A percentile compares a stretch with the other conserved stretches of the same genome.
phyloP scores from a whole-genome alignment of 2,329 filamentous ascomycete species.

The Aspergillus fructus region DNA sequence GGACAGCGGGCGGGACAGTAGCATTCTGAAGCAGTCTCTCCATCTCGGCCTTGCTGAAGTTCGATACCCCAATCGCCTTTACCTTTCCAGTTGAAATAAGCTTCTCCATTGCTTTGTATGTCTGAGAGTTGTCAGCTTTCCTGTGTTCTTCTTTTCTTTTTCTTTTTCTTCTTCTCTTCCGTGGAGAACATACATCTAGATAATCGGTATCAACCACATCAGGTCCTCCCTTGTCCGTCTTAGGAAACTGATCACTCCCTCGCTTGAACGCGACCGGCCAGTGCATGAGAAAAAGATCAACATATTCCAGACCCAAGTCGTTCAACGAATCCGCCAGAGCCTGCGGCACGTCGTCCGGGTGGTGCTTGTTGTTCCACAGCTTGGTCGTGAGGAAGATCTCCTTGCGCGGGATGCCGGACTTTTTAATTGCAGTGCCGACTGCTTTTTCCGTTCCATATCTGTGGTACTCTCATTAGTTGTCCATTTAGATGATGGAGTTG shows the following conservation, averaged over 20 bases:
- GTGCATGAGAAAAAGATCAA: slow-evolving; percentile 71
- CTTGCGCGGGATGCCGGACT: slow-evolving; percentile 62
- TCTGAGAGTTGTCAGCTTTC: slow-evolving; percentile 30
- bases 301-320: slow-evolving; percentile 63
- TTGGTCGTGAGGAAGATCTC: slow-evolving; percentile 68
- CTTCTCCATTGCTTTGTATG: slow-evolving; percentile 53
- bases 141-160: too few relatives aligned
- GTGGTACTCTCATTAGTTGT: not conserved
- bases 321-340: slow-evolving; percentile 62
- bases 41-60: slow-evolving; percentile 51
- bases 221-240: slow-evolving; percentile 41
- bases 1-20: slow-evolving; percentile 47
- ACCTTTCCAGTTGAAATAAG: slow-evolving; percentile 43
- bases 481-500: not conserved
- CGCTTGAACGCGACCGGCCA: slow-evolving; percentile 59
- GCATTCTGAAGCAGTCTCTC: slow-evolving; percentile 48
- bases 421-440: slow-evolving; percentile 63
- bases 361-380: slow-evolving; percentile 65
- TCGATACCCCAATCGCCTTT: slow-evolving; percentile 54
- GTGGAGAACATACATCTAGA: slow-evolving; percentile 32
- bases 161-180: too few relatives aligned
- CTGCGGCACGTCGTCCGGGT: slow-evolving; percentile 60
- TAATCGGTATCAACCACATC: slow-evolving; percentile 48
- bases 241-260: slow-evolving; percentile 49
- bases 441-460: slow-evolving; percentile 65